Evolutionary conservation across 1,139 yeast genomes (phyloP).

Genomic region (Saccharomyces hybrid): DNA sequence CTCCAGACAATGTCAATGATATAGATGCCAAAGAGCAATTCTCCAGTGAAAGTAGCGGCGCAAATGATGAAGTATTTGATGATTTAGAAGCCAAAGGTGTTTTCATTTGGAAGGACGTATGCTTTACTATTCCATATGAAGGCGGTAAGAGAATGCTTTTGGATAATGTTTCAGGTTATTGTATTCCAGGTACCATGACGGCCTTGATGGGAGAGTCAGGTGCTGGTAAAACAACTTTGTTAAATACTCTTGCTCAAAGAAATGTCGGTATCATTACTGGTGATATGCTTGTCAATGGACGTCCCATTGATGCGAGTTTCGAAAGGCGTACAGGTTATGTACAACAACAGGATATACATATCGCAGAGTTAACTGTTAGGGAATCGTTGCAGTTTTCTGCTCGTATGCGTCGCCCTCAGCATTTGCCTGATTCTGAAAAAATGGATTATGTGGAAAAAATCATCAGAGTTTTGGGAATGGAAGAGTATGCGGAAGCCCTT

Average conservation of each 20-base stretch:
- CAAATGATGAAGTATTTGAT: slow-evolving; percentile 17
- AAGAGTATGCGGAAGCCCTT: slow-evolving; percentile 42
- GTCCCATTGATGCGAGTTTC: slow-evolving; percentile 38
- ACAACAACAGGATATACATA: slow-evolving; percentile 51
- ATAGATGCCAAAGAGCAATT: slow-evolving; percentile 16
- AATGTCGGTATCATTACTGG: slow-evolving; percentile 47
- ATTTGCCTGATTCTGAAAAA: slow-evolving; percentile 38
- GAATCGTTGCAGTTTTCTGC: slow-evolving; percentile 47
- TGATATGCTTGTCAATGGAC: slow-evolving; percentile 48
- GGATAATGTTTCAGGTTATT: slow-evolving; percentile 48
- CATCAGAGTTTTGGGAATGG: slow-evolving; percentile 41
- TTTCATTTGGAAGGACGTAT: slow-evolving; percentile 40
- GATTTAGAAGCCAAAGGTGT: slow-evolving; percentile 24
- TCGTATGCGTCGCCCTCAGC: slow-evolving; percentile 39
- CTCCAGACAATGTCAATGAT: slow-evolving; percentile 11
- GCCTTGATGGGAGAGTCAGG: slow-evolving; percentile 61
- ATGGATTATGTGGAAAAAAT: slow-evolving; percentile 42
- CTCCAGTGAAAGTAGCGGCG: slow-evolving; percentile 12
- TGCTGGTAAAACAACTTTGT: slow-evolving; percentile 55
- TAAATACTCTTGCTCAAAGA: slow-evolving; percentile 48
- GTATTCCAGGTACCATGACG: slow-evolving; percentile 46
- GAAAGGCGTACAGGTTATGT: slow-evolving; percentile 50
- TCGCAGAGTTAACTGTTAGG: slow-evolving; percentile 43
- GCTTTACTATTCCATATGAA: slow-evolving; percentile 34
- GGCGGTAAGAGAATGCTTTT: slow-evolving; percentile 37